Conservation (phyloP, 352 stramenopile species). For the Phytopythium aichiense region DNA sequence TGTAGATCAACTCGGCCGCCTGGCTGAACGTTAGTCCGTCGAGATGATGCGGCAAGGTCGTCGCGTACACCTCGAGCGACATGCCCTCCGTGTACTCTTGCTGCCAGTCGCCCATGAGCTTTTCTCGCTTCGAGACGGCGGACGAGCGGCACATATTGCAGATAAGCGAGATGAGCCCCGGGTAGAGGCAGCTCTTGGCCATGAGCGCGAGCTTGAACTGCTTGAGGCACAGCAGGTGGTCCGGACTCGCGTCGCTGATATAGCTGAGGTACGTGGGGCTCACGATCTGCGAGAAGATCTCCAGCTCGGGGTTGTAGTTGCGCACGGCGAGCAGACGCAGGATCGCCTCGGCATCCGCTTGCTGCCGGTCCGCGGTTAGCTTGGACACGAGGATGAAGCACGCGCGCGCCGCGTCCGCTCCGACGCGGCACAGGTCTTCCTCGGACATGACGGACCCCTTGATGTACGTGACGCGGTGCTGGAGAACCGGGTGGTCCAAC, state of each 20-base stretch:
- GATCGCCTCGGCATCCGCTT: slow-evolving; percentile 51
- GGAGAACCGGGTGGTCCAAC: slow-evolving; percentile 53
- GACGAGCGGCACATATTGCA: slow-evolving; percentile 61
- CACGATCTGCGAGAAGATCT: slow-evolving; percentile 60
- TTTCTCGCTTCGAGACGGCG: slow-evolving; percentile 18
- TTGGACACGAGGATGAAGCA: slow-evolving; percentile 60
- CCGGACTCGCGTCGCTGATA: slow-evolving; percentile 48
- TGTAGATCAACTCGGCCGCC: slow-evolving; percentile 46
- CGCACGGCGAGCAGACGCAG: slow-evolving; percentile 55
- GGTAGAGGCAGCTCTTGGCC: slow-evolving; percentile 60
- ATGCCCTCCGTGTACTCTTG: slow-evolving; percentile 52
- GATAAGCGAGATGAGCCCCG: slow-evolving; percentile 51
- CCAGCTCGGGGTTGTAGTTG: slow-evolving; percentile 53
- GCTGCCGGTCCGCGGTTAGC: slow-evolving; percentile 26
- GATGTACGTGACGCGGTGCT: slow-evolving; percentile 59
- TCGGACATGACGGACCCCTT: slow-evolving; percentile 64
- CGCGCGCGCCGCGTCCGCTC: slow-evolving; percentile 39
- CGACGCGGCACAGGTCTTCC: slow-evolving; percentile 60
- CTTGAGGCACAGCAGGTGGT: slow-evolving; percentile 56
- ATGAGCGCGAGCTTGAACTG: slow-evolving; percentile 63
- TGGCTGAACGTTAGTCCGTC: slow-evolving; percentile 51
- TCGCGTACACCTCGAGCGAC: slow-evolving; percentile 57
- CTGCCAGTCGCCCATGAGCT: slow-evolving; percentile 27
- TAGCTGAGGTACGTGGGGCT: slow-evolving; percentile 50
- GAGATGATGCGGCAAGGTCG: slow-evolving; percentile 34